Conservation (phyloP, 306 rosid species). For the Cercis canadensis region DNA sequence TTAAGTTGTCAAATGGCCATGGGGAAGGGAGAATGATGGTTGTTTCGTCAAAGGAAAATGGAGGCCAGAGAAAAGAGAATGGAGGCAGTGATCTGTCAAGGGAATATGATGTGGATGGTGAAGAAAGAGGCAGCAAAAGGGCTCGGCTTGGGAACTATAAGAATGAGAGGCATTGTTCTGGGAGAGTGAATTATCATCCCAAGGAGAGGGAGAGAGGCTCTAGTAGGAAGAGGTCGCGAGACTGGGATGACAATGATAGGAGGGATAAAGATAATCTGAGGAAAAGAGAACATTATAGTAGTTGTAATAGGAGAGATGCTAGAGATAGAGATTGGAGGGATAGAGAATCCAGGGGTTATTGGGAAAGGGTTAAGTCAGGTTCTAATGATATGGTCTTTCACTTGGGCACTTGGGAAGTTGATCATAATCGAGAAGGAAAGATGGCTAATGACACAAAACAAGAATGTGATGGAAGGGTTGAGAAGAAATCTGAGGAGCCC, state of each 20-base stretch:
- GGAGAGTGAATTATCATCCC: conserved; percentile 49
- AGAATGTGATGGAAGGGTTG: conserved; percentile 57
- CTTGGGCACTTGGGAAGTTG: conserved; percentile 72
- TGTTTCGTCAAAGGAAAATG: conserved; percentile 38
- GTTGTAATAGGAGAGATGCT: conserved; percentile 61
- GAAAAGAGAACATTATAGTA: conserved; percentile 63
- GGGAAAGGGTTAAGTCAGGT: conserved; percentile 91
- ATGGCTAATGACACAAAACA: conserved; percentile 42
- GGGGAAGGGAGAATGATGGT: conserved; percentile 37
- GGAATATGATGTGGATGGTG: conserved; percentile 47
- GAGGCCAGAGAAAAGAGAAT: conserved; percentile 37
- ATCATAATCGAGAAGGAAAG: conserved; percentile 57
- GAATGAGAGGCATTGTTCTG: conserved; percentile 53
- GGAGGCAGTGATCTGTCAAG: conserved; percentile 33
- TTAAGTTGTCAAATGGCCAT: conserved; percentile 38
- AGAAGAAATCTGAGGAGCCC: conserved; percentile 54
- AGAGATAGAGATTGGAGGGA: conserved; percentile 75
- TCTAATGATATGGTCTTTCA: conserved; percentile 75
- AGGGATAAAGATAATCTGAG: conserved; percentile 63
- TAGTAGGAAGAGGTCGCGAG: conserved; percentile 72
- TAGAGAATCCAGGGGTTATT: conserved; percentile 76
- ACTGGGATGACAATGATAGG: conserved; percentile 71
- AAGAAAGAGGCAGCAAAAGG: conserved; percentile 66
- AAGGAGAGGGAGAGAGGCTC: conserved; percentile 57
- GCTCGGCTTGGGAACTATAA: conserved; percentile 53